Evolutionary conservation across 768 basidiomycete species (phyloP).

Genomic region (Lactarius sanguifluus): DNA sequence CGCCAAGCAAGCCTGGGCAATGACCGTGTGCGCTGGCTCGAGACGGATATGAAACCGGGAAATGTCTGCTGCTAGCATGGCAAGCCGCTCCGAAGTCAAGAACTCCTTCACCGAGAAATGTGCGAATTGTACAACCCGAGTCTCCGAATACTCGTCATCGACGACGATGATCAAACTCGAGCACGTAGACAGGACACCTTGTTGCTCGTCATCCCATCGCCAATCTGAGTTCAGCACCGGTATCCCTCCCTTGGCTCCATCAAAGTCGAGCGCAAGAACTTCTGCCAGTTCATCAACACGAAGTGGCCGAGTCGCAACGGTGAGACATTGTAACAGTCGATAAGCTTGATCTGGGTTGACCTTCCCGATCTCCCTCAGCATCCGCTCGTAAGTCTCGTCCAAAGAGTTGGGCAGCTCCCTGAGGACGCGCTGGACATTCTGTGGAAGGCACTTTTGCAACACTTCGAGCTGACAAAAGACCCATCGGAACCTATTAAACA

Average conservation of each 20-base stretch:
- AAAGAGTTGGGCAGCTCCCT: not conserved
- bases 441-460: not conserved
- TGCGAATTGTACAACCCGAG: not conserved
- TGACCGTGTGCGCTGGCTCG: not conserved
- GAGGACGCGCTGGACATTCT: not conserved
- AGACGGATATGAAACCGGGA: not conserved
- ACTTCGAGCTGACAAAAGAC: not conserved
- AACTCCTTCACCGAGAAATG: conserved; percentile 1
- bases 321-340: not conserved
- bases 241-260: not conserved
- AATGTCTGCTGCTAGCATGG: not conserved
- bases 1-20: not conserved
- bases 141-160: not conserved
- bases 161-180: not conserved
- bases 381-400: not conserved
- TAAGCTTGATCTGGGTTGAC: not conserved
- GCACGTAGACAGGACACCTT: not conserved
- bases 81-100: conserved; percentile 3
- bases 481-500: not conserved
- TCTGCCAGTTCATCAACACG: not conserved
- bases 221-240: no score
- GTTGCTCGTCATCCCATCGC: no score
- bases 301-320: not conserved
- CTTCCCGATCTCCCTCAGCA: not conserved
- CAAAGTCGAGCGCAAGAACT: not conserved